Conservation (phyloP, 768 basidiomycete genomes). For the Lactifluus rugatus region DNA sequence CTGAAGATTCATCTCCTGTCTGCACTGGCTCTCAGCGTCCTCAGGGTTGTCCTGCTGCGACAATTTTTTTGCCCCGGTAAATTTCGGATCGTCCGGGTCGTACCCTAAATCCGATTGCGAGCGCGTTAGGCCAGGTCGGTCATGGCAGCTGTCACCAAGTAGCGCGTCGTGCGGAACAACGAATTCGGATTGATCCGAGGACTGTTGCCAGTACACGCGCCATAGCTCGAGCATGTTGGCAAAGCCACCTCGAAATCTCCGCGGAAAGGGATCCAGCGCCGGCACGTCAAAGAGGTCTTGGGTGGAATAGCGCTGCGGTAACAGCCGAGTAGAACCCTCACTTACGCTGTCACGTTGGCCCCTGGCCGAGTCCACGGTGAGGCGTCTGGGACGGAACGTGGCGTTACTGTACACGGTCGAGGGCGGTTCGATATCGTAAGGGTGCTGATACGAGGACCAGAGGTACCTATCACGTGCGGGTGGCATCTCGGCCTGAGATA, state of each 20-base stretch:
- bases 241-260: slow-evolving; percentile 15
- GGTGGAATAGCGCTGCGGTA: slow-evolving; percentile 4
- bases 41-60: slow-evolving; percentile 47
- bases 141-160: neutral
- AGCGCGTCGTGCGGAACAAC: neutral
- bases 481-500: neutral
- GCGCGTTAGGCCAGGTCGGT: slow-evolving; percentile 4
- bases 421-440: slow-evolving; percentile 52
- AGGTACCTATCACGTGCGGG: slow-evolving; percentile 31
- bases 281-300: slow-evolving; percentile 6
- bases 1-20: slow-evolving; percentile 29
- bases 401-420: slow-evolving; percentile 29
- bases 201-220: slow-evolving; percentile 13
- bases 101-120: slow-evolving; percentile 10
- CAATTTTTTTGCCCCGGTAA: slow-evolving; percentile 46
- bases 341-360: neutral
- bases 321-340: slow-evolving; percentile 1
- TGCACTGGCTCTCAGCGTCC: slow-evolving; percentile 49
- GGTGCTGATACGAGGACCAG: slow-evolving; percentile 49
- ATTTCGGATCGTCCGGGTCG: slow-evolving; percentile 64
- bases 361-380: slow-evolving; percentile 32
- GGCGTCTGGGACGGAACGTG: slow-evolving; percentile 3
- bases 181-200: slow-evolving; percentile 8
- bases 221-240: slow-evolving; percentile 17
- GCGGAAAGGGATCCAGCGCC: slow-evolving; percentile 1